These are phyloP conservation scores for Calonectria crousiana DNA, from an alignment of 2,329 filamentous ascomycete genomes.

Conservation along the genomic window DNA sequence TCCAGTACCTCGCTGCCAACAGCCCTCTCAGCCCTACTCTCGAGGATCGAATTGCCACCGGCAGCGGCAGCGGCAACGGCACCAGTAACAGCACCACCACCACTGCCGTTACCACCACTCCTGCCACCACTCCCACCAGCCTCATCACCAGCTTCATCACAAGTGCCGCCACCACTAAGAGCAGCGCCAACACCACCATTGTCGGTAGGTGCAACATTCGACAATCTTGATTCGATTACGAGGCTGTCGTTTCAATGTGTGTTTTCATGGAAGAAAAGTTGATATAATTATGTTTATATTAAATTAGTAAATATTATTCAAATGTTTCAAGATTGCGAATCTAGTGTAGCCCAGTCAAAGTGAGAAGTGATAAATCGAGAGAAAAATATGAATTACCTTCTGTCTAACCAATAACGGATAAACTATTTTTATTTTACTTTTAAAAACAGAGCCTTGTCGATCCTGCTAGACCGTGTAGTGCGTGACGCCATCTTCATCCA, in stretches of 20 bases:
- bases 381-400: background rate
- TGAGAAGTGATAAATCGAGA: background rate
- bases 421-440: background rate
- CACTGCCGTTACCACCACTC: slow-evolving; percentile 16
- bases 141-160: background rate
- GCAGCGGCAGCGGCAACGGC: background rate
- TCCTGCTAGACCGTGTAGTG: background rate
- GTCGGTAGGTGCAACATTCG: background rate
- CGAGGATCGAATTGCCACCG: slow-evolving; percentile 53
- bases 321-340: background rate
- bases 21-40: slow-evolving; percentile 64
- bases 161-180: background rate
- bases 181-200: background rate
- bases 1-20: slow-evolving; percentile 60
- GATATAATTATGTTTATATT: background rate
- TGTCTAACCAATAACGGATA: background rate
- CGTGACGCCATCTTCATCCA: slow-evolving; percentile 19
- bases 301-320: background rate
- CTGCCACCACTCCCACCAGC: background rate
- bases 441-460: background rate
- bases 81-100: slow-evolving; percentile 14
- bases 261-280: background rate
- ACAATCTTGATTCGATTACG: background rate
- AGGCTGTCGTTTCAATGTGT: background rate
- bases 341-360: background rate